Evolutionary conservation across 257 asterid species (phyloP), one percentile per base, ranked within the genome.

Genomic region (Coffea eugenioides): DNA sequence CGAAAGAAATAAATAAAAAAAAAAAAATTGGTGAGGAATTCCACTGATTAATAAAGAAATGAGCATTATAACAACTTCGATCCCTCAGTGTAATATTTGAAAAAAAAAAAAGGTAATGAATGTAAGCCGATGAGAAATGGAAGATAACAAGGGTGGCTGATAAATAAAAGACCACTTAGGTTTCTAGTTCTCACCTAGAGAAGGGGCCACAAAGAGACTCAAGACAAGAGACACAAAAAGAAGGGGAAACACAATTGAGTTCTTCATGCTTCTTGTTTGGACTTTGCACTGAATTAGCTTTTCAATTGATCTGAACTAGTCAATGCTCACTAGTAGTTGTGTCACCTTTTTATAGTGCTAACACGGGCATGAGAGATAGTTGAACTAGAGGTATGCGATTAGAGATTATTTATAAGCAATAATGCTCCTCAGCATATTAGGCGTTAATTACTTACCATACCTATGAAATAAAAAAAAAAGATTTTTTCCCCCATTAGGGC

Each of bases 171-270:
- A 36, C n/a, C 52, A 70, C 1, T 16, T 2, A 39, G 43, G 2
- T 39, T 39, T 39, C 4, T 39, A 39, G 43, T 52, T 51, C 67
- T 27, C 27, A 78, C 75, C 81, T 52, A 18, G 52, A 23, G n/a
- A 41, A 68, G 75, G 67, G 67, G 59, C 43, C 43, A 39, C 5
- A 16, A 68, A 78, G 18, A 52, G 61, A 0, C 75, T 78, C 8
- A 36, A 67, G 57, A 68, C 39, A 39, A 78, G 56, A 21, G 69
- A 41, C 46, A 78, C 12, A 1, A 20, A 36, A 36, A 78, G 67
- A n/a, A 78, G 61, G 61, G 69, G 41, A 68, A 78, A 45, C 6
- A 69, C 54, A 78, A 78, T 52, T 36, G 43, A 52, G 43, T 49
- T 78, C 75, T 39, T 78, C 81, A 78, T 78, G 43, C 6, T 69